Conservation (phyloP, 148 eudicot genomes). For the Diospyros kaki region DNA sequence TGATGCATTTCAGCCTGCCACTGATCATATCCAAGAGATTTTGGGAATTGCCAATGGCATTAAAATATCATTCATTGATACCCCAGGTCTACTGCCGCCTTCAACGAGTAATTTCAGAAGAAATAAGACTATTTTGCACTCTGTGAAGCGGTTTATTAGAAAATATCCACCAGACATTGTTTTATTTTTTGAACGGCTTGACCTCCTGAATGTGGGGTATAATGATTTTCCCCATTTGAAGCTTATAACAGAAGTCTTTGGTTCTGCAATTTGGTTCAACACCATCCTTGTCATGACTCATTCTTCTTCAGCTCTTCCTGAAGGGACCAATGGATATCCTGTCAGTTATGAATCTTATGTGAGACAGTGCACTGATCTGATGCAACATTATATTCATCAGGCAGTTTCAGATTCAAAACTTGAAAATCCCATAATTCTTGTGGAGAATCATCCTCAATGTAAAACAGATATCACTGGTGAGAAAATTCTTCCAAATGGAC, state of each 20-base stretch:
- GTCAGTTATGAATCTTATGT: conserved; percentile 73
- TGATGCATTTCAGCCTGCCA: conserved; percentile 78
- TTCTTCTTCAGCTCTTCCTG: conserved; percentile 73
- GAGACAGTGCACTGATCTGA: conserved; percentile 53
- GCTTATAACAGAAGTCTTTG: conserved; percentile 78
- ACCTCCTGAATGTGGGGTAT: conserved; percentile 55
- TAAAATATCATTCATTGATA: conserved; percentile 71
- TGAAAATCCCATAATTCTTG: conserved; percentile 82
- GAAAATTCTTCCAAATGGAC: conserved; percentile 89
- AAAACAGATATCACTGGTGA: conserved; percentile 64
- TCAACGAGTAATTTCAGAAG: conserved; percentile 44
- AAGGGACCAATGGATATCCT: conserved; percentile 74
- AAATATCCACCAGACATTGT: conserved; percentile 84
- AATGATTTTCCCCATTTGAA: conserved; percentile 78
- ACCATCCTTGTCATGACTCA: conserved; percentile 91
- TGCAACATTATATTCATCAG: conserved; percentile 71
- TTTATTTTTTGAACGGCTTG: conserved; percentile 85
- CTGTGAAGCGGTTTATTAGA: conserved; percentile 57
- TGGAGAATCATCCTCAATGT: conserved; percentile 78
- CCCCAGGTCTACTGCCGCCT: conserved; percentile 85
- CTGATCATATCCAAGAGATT: conserved; percentile 67
- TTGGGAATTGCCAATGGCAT: conserved; percentile 69
- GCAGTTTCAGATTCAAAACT: conserved; percentile 72
- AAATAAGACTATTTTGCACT: conserved; percentile 66
- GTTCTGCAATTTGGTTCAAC: conserved; percentile 89